These are phyloP conservation scores for Fragilaria radians DNA, from an alignment of 108 stramenopile genomes.

Conservation along the genomic window DNA sequence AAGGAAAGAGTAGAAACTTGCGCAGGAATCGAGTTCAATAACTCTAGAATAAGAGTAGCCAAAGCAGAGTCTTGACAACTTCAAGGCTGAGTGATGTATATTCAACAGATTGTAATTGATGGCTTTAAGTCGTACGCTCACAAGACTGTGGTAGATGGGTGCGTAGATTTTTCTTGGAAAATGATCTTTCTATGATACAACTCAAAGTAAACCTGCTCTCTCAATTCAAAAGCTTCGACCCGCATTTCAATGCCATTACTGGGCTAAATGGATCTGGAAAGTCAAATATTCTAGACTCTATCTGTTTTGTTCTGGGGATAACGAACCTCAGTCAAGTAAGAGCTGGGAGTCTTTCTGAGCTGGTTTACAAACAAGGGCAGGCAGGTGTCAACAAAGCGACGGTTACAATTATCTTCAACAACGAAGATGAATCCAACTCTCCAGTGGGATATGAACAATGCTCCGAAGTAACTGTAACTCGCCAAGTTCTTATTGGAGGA, in stretches of 20 bases:
- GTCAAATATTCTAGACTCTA: conserved; percentile 96
- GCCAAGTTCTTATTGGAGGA: conserved; percentile 95
- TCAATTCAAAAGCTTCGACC: conserved; percentile 76
- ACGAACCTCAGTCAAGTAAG: conserved; percentile 95
- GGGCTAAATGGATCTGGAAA: conserved; percentile 99
- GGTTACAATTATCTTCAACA: conserved; percentile 95
- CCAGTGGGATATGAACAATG: conserved; percentile 94
- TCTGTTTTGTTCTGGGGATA: conserved; percentile 99
- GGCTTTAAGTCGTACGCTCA: conserved; percentile 99
- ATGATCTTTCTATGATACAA: neutral
- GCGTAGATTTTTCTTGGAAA: conserved; percentile 18
- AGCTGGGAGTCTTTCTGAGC: conserved; percentile 94
- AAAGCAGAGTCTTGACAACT: no score
- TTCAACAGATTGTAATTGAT: conserved; percentile 96
- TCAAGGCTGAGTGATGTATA: no score
- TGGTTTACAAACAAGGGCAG: conserved; percentile 99
- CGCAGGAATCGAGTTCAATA: no score
- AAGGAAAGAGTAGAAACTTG: no score
- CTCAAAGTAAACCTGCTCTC: neutral
- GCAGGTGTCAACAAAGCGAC: conserved; percentile 97
- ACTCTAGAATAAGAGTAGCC: no score
- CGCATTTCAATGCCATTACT: conserved; percentile 99
- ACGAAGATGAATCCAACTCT: conserved; percentile 77
- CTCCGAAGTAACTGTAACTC: conserved; percentile 91
- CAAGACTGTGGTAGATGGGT: conserved; percentile 94